A percentile compares a stretch with the other conserved stretches of the same genome.
Evolutionary conservation across 139 green algal species (phyloP).

Genomic region (Coccomyxa sp.): DNA sequence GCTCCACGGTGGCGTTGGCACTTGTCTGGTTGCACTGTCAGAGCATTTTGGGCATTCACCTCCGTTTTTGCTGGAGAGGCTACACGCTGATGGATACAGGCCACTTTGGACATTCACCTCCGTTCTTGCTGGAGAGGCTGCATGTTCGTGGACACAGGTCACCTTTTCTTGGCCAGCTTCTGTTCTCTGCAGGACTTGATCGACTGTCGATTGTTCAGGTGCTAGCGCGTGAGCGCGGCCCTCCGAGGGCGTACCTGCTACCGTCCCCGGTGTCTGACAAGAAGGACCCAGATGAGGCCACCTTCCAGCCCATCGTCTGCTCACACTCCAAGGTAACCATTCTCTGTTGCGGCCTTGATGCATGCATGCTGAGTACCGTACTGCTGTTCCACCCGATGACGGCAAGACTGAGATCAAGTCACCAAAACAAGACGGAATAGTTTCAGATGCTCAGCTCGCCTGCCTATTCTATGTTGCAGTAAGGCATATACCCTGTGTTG

Average conservation of each 20-base stretch:
- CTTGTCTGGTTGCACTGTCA: background rate
- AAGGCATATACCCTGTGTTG: too few species aligned
- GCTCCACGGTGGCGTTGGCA: background rate
- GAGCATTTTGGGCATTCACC: too few species aligned
- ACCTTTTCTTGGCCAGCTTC: background rate
- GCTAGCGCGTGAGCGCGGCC: conserved; percentile 12
- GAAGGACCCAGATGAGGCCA: conserved; percentile 44
- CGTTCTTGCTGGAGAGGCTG: background rate
- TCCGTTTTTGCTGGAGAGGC: background rate
- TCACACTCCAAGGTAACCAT: conserved; percentile 26
- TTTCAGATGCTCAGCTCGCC: background rate
- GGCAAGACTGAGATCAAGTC: background rate
- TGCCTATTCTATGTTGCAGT: too few species aligned
- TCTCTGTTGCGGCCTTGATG: background rate
- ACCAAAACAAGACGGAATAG: background rate
- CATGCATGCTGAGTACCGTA: too few species aligned
- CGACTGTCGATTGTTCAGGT: background rate
- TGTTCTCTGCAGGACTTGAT: background rate
- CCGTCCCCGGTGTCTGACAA: conserved; percentile 35
- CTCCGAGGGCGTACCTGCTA: conserved; percentile 55
- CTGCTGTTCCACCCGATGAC: too few species aligned
- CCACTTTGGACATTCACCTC: background rate
- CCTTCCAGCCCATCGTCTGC: conserved; percentile 60
- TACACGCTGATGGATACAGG: background rate
- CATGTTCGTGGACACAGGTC: background rate